phyloP scores from a whole-genome alignment of 805 yeast genomes.

The Metschnikowia orientalis region DNA sequence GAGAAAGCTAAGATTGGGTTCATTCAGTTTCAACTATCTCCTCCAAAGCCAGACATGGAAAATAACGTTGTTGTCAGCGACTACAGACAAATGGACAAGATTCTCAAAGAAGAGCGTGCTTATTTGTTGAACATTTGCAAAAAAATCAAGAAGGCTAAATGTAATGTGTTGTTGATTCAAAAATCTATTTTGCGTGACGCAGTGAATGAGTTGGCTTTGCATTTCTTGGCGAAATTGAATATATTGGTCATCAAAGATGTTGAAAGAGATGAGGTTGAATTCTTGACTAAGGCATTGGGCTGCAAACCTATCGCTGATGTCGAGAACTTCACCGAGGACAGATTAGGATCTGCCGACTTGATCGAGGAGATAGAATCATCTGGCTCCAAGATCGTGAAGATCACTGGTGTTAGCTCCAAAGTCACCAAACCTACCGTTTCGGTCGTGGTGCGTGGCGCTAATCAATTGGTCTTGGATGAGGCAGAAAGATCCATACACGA shows the following conservation, averaged over 20 bases:
- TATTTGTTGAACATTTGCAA: constrained; percentile 92
- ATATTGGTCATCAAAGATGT: constrained; percentile 93
- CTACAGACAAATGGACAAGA: constrained; percentile 98
- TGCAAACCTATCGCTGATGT: constrained; percentile 96
- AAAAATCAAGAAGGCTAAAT: constrained; percentile 93
- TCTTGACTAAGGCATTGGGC: constrained; percentile 76
- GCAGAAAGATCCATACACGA: constrained; percentile 97
- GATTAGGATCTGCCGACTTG: constrained; percentile 86
- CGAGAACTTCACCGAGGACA: constrained; percentile 88
- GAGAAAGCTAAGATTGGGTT: constrained; percentile 91
- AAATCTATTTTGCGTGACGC: constrained; percentile 94
- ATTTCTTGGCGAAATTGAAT: constrained; percentile 86
- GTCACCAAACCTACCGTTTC: constrained; percentile 69
- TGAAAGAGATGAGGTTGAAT: constrained; percentile 95
- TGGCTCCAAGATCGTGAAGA: constrained; percentile 83
- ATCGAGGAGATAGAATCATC: constrained; percentile 88
- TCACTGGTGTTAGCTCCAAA: constrained; percentile 68
- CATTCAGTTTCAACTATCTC: constrained; percentile 90
- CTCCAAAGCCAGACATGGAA: constrained; percentile 97
- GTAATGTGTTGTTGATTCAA: constrained; percentile 86
- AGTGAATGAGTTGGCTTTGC: constrained; percentile 89
- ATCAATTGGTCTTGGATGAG: constrained; percentile 84
- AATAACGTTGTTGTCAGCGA: constrained; percentile 96
- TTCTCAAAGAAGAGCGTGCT: constrained; percentile 95
- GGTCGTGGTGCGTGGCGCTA: constrained; percentile 92